Conservation (phyloP, 148 eudicot species). For the Spergularia bocconei region DNA sequence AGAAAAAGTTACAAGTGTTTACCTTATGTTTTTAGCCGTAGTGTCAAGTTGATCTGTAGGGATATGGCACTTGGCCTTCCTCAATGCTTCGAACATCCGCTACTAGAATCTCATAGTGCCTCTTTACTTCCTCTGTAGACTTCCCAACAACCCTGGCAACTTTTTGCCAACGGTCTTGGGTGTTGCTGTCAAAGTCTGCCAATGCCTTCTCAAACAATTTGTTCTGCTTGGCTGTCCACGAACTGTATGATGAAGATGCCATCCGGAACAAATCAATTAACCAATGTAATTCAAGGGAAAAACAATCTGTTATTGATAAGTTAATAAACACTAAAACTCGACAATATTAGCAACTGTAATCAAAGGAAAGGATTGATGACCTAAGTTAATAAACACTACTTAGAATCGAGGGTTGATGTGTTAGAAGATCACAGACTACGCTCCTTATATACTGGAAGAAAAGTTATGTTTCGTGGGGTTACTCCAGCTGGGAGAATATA, state of each 20-base stretch:
- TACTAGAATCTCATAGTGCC: conserved; percentile 56
- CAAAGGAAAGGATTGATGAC: conserved; percentile 11
- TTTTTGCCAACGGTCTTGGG: conserved; percentile 71
- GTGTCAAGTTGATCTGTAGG: conserved; percentile 39
- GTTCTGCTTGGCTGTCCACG: conserved; percentile 67
- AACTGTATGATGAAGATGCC: conserved; percentile 52
- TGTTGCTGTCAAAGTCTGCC: conserved; percentile 50
- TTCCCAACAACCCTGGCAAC: conserved; percentile 59
- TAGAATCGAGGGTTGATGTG: conserved; percentile 29
- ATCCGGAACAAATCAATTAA: conserved; percentile 20
- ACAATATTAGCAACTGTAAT: conserved; percentile 10
- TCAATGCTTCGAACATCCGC: conserved; percentile 54
- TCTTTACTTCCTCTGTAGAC: conserved; percentile 60
- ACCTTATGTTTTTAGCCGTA: conserved; percentile 26
- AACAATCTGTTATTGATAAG: background rate
- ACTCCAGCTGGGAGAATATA: conserved; percentile 49
- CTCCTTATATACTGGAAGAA: conserved; percentile 49
- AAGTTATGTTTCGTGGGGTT: conserved; percentile 42
- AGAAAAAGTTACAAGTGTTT: conserved; percentile 15
- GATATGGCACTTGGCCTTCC: conserved; percentile 50
- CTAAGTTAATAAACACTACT: conserved; percentile 18
- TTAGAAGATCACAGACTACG: conserved; percentile 21
- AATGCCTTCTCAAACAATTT: conserved; percentile 60
- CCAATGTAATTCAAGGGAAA: background rate
- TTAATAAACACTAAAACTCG: too few relatives aligned